These are phyloP conservation scores for Apophysomyces variabilis DNA, from an alignment of 371 early-diverging fungal genomes.

Conservation along the genomic window DNA sequence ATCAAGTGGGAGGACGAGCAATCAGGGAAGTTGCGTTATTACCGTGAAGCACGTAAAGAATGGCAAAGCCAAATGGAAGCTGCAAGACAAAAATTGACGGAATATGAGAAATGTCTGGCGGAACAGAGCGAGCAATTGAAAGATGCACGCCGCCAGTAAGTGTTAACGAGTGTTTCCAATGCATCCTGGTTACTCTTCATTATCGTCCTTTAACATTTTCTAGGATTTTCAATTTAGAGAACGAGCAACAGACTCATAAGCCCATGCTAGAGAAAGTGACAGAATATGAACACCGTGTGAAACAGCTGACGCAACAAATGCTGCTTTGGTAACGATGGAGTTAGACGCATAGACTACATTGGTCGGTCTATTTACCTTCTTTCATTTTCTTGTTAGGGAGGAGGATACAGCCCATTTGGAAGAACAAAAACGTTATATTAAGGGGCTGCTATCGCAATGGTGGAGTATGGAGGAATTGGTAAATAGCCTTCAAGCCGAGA, in stretches of 20 bases:
- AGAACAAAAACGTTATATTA: slow-evolving; percentile 50
- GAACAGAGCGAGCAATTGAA: slow-evolving; percentile 38
- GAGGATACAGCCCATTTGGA: slow-evolving; percentile 44
- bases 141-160: slow-evolving; percentile 36
- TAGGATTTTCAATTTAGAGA: slow-evolving; percentile 59
- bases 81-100: slow-evolving; percentile 48
- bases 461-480: slow-evolving; percentile 50
- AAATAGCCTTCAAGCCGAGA: slow-evolving; percentile 41
- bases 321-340: slow-evolving; percentile 48
- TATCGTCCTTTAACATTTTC: neutral
- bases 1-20: slow-evolving; percentile 70
- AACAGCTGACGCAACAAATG: slow-evolving; percentile 64
- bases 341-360: neutral
- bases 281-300: slow-evolving; percentile 61
- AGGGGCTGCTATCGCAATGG: slow-evolving; percentile 47
- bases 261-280: slow-evolving; percentile 54
- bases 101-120: slow-evolving; percentile 37
- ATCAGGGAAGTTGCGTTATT: slow-evolving; percentile 57
- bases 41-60: slow-evolving; percentile 61
- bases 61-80: slow-evolving; percentile 57
- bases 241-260: slow-evolving; percentile 50
- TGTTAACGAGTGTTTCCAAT: neutral
- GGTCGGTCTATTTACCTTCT: too few relatives aligned
- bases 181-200: neutral
- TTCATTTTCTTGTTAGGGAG: slow-evolving; percentile 21